A percentile compares a stretch with the other conserved stretches of the same genome.
Conservation (phyloP, 139 green algal species). For the Coelastrella sp. region DNA sequence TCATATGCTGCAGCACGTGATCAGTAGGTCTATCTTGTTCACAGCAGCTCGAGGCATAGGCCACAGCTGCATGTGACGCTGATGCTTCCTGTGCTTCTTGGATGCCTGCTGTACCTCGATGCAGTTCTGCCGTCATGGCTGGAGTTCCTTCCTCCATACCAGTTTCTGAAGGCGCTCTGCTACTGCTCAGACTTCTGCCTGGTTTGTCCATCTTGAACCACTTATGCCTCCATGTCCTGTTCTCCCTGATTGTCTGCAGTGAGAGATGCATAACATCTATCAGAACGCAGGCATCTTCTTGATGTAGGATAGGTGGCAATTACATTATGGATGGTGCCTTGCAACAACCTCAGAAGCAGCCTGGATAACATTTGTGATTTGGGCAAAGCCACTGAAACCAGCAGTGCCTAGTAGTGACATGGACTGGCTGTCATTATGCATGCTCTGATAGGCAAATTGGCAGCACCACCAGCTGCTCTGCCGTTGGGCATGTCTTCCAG, state of each 20-base stretch:
- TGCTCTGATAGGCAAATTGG: too few species aligned
- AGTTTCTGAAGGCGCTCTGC: constrained; percentile 1
- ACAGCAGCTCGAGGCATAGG: not conserved
- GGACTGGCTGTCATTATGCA: too few species aligned
- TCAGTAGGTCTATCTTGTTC: not conserved
- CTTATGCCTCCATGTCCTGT: not conserved
- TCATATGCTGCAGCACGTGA: not conserved
- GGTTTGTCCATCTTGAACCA: constrained; percentile 37
- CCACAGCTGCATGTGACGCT: not conserved
- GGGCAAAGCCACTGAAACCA: not conserved
- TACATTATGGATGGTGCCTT: not conserved
- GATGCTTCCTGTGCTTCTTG: not conserved
- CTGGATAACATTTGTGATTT: too few species aligned
- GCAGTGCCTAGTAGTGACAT: too few species aligned
- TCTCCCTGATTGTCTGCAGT: constrained; percentile 26
- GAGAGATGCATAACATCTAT: not conserved
- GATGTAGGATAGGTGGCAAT: too few species aligned
- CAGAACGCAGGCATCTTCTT: too few species aligned
- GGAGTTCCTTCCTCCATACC: not conserved
- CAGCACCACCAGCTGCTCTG: too few species aligned
- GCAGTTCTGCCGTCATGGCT: not conserved
- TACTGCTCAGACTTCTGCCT: constrained; percentile 15
- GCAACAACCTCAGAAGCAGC: not conserved
- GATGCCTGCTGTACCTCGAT: not conserved
- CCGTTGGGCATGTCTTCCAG: too few species aligned